Conservation (phyloP, 139 green algal genomes). For the Chlorella vulgaris region DNA sequence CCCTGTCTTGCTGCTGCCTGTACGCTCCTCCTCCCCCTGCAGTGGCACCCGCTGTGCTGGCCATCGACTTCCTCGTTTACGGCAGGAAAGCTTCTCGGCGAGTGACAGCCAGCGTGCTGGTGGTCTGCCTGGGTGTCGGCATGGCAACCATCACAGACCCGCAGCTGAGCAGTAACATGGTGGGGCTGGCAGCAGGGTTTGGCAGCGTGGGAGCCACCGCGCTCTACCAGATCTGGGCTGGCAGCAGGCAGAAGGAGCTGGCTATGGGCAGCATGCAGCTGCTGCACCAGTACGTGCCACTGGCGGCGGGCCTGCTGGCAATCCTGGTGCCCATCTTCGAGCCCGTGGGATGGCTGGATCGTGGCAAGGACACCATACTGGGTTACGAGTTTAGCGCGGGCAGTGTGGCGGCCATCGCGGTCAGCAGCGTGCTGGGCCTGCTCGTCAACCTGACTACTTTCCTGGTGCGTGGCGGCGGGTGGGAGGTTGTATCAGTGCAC, state of each 20-base stretch:
- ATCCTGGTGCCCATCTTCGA: conserved; percentile 78
- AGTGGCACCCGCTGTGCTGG: conserved; percentile 85
- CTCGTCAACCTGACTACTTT: conserved; percentile 87
- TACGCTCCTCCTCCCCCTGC: neutral
- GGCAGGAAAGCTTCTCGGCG: conserved; percentile 44
- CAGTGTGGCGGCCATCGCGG: conserved; percentile 67
- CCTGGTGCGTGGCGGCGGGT: conserved; percentile 59
- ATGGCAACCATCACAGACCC: conserved; percentile 82
- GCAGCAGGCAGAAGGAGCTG: conserved; percentile 88
- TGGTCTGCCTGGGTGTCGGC: conserved; percentile 82
- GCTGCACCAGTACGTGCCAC: conserved; percentile 81
- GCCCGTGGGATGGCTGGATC: conserved; percentile 64
- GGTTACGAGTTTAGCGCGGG: conserved; percentile 58
- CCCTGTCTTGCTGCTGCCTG: too few relatives aligned
- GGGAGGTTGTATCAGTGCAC: too few relatives aligned
- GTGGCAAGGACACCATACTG: conserved; percentile 58
- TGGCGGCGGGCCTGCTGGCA: conserved; percentile 66
- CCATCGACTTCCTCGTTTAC: conserved; percentile 73
- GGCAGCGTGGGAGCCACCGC: conserved; percentile 75
- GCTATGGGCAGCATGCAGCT: conserved; percentile 79
- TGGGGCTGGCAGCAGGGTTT: conserved; percentile 63
- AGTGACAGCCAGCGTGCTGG: conserved; percentile 63
- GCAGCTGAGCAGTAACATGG: conserved; percentile 59
- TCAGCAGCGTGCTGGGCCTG: conserved; percentile 81
- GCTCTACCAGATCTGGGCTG: conserved; percentile 86